A percentile compares a stretch with the other conserved stretches of the same genome.
Evolutionary conservation across 2,329 filamentous ascomycete genomes (phyloP).

Genomic region (Colletotrichum coccodes): DNA sequence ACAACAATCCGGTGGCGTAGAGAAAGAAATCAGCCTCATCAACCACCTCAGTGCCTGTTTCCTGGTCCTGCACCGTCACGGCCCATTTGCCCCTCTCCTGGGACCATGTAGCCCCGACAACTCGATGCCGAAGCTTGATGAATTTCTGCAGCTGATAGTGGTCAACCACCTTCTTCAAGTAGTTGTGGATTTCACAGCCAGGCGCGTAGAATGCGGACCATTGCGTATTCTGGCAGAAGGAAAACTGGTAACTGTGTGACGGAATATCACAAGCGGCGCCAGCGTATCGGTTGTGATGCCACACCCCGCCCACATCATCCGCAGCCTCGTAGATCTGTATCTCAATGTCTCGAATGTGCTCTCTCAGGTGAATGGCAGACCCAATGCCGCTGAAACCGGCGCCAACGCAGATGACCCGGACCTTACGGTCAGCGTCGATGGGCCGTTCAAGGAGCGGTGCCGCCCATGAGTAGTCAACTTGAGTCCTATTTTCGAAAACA

Average conservation of each 20-base stretch:
- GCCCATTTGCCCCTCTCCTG: background rate
- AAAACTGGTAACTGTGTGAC: constrained; percentile 34
- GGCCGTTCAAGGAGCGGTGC: background rate
- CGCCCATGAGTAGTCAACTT: background rate
- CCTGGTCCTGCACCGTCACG: background rate
- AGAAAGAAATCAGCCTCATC: background rate
- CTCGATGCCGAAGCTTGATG: background rate
- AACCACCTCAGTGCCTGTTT: background rate
- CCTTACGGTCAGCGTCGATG: background rate
- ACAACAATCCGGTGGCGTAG: background rate
- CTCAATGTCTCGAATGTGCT: constrained; percentile 27
- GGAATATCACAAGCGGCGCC: constrained; percentile 37
- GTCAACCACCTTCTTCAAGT: constrained; percentile 1
- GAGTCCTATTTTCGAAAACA: background rate
- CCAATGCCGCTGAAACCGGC: background rate
- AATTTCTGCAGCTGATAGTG: background rate
- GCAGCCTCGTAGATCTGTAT: constrained; percentile 41
- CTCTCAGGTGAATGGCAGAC: background rate
- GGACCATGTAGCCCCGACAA: background rate
- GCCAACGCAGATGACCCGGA: background rate
- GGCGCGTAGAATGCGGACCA: constrained; percentile 13
- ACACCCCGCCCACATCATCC: constrained; percentile 35
- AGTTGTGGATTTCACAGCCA: background rate
- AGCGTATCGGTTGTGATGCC: constrained; percentile 37
- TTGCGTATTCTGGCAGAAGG: constrained; percentile 1